A percentile compares a stretch with the other conserved stretches of the same genome.
phyloP scores from a whole-genome alignment of 2,329 filamentous ascomycete species.

The Colletotrichum echinochloae region DNA sequence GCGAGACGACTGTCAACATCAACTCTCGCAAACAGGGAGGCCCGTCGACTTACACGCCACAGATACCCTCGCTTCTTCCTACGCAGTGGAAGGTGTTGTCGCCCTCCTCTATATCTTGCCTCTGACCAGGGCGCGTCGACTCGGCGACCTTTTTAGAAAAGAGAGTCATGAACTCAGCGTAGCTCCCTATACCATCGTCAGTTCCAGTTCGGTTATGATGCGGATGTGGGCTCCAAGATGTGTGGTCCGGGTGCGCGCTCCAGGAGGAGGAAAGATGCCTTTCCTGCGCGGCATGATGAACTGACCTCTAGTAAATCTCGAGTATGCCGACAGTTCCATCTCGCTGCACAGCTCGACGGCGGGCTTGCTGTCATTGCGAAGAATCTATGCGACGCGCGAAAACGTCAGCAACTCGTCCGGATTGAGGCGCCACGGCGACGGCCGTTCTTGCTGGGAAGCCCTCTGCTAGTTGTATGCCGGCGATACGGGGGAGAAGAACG shows the following conservation, averaged over 20 bases:
- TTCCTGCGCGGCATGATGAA: slow-evolving; percentile 32
- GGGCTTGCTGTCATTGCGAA: slow-evolving; percentile 83
- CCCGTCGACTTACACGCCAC: slow-evolving; percentile 63
- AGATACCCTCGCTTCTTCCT: slow-evolving; percentile 78
- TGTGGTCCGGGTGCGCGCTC: not conserved
- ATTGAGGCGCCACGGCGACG: not conserved
- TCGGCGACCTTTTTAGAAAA: slow-evolving; percentile 91
- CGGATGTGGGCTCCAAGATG: too few species aligned
- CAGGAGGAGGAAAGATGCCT: not conserved
- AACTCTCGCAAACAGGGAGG: not conserved
- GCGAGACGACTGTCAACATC: not conserved
- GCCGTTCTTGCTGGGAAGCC: not conserved
- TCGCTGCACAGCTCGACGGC: slow-evolving; percentile 81
- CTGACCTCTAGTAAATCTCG: slow-evolving; percentile 81
- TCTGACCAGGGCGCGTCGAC: slow-evolving; percentile 81
- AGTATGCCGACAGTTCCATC: slow-evolving; percentile 82
- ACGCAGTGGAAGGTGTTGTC: slow-evolving; percentile 85
- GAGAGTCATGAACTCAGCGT: slow-evolving; percentile 77
- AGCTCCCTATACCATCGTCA: slow-evolving; percentile 31
- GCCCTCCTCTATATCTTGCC: slow-evolving; percentile 88
- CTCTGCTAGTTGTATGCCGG: slow-evolving; percentile 10
- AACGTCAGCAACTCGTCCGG: slow-evolving; percentile 19
- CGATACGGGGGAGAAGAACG: slow-evolving; percentile 50
- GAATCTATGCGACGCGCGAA: slow-evolving; percentile 66
- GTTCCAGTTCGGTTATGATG: slow-evolving; percentile 2